Base-by-base conservation (phyloP, 1,284 basidiomycete species). In the Veloporphyrellus conicus region DNA sequence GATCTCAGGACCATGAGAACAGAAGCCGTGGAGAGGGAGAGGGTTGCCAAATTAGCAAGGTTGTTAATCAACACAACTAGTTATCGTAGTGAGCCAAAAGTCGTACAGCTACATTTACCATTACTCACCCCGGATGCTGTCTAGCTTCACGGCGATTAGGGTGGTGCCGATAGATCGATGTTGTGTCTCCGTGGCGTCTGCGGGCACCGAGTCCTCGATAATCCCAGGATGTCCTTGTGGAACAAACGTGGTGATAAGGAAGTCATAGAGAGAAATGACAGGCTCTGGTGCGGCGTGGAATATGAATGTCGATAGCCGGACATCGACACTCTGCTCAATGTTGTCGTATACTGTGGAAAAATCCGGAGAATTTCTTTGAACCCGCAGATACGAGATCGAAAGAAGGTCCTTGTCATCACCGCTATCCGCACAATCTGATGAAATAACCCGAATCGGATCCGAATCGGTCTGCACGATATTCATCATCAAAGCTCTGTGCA, bases 161-260 rank as follows among this genome's bases (percentile, higher is more conserved):
- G 96, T 87, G 68, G 91, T 92, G 48, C 82, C 79, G 16, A 44
- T 43, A 22, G 63, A 49, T 27, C 16, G 44, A 58, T 66, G 57
- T 43, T 25, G 47, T 43, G 34, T 36, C 25, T 38, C 50, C 6
- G 46, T 44, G 38, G 44, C 45, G 16, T 39, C 46, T n/a, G 29
- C 48, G 40, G 45, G 50, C 41, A 53, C 60, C 32, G 47, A 53
- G 45, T 28, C 37, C 34, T 49, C 50, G 33, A 35, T 42, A 38
- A 45, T 44, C 37, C 25, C 45, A 25, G 41, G 40, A 37, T 48
- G 52, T 53, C n/a, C 65, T 55, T 51, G 69, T 5, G 87, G 81
- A 14, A 92, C 88, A 67, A 97, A 97, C 0, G 94, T 96, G 6
- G 90, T 89, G 88, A 99, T 96, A 68, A 99, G 85, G 72, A 97